Percentiles rank a stretch among this genome's conserved stretches.
phyloP scores from a whole-genome alignment of 2,329 filamentous ascomycete species.

The Arthroderma sp. region DNA sequence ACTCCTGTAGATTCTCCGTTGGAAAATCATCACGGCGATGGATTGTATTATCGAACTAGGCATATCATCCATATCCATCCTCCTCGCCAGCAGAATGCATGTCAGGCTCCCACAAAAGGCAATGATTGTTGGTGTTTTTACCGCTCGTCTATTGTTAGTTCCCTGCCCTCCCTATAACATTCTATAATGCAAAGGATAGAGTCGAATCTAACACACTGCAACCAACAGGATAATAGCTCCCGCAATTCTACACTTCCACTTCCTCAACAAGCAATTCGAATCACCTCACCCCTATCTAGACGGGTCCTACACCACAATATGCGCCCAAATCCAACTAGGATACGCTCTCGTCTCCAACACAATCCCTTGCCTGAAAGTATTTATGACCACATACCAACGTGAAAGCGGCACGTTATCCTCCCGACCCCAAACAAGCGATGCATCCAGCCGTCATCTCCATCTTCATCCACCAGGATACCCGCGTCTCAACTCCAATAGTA shows the following conservation, averaged over 20 bases:
- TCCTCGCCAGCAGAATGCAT: conserved; percentile 28
- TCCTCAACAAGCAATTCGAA: conserved; percentile 18
- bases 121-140: conserved; percentile 29
- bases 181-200: no score
- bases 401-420: conserved; percentile 5
- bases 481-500: no score
- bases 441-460: background rate
- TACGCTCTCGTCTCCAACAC: conserved; percentile 31
- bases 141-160: conserved; percentile 28
- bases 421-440: background rate
- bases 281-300: conserved; percentile 26
- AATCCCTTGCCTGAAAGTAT: conserved; percentile 33
- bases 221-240: conserved; percentile 28
- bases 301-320: conserved; percentile 23
- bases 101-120: conserved; percentile 26
- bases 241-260: conserved; percentile 27
- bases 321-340: conserved; percentile 30
- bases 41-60: conserved; percentile 29
- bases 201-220: no score
- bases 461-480: no score
- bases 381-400: conserved; percentile 26
- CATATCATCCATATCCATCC: conserved; percentile 25
- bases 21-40: conserved; percentile 26
- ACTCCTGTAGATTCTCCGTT: conserved; percentile 22
- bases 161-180: no score